phyloP scores from a whole-genome alignment of 176 grass and related monocot species.

The Typha latifolia region DNA sequence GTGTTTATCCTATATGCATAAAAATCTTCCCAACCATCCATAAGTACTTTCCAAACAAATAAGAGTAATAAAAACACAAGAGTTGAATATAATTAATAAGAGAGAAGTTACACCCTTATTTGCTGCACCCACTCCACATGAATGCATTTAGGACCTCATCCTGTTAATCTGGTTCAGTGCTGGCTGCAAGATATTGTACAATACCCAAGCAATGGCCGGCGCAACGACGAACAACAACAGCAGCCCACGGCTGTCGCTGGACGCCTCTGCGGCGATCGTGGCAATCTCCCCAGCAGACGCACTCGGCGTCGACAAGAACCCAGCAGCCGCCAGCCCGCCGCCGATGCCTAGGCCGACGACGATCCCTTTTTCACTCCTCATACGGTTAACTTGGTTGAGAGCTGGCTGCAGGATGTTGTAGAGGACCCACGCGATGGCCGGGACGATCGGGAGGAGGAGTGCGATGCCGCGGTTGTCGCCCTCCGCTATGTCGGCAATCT shows the following conservation, averaged over 20 bases:
- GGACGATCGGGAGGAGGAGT: conserved; percentile 58
- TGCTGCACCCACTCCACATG: too few relatives aligned
- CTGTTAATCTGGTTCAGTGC: conserved; percentile 55
- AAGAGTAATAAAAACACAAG: too few relatives aligned
- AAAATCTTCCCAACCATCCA: too few relatives aligned
- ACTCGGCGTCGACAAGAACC: conserved; percentile 22
- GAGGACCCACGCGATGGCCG: conserved; percentile 62
- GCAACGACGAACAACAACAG: conserved; percentile 41
- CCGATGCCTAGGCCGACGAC: conserved; percentile 41
- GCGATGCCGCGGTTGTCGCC: conserved; percentile 48
- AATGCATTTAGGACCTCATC: conserved; percentile 22
- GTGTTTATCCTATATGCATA: too few relatives aligned
- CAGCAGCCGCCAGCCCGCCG: conserved; percentile 22
- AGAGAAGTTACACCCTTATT: too few relatives aligned
- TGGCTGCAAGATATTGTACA: conserved; percentile 50
- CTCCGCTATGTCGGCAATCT: conserved; percentile 39
- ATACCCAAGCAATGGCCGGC: conserved; percentile 42
- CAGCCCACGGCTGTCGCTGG: conserved; percentile 31
- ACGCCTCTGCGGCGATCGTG: conserved; percentile 11
- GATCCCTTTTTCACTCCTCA: conserved; percentile 43
- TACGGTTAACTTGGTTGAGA: conserved; percentile 63
- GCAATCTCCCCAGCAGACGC: conserved; percentile 28
- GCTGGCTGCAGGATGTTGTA: conserved; percentile 89
- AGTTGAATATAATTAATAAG: too few relatives aligned
- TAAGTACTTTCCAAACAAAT: too few relatives aligned